Evolutionary conservation across 2,329 filamentous ascomycete species (phyloP), one percentile per base, ranked within the genome.

Genomic region (Aaosphaeria arxii): DNA sequence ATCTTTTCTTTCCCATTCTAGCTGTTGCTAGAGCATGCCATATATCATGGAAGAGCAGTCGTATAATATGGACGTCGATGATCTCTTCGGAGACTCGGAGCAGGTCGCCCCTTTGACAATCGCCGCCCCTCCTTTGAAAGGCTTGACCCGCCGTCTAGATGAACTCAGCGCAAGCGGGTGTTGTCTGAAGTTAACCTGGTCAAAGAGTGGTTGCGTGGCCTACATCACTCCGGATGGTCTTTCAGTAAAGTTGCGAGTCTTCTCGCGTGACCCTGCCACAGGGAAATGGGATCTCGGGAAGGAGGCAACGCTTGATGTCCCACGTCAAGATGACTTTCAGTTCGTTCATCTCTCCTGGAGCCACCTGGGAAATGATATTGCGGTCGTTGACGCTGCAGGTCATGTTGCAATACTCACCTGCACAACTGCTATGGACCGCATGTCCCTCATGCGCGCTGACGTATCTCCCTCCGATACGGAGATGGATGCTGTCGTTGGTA

Each of bases 331-430:
- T 30, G 81, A 84, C 1, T 83, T 83, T 30, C 84, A 82, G 4
- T 77, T 96, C 38, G 84, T 88, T 13, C 91, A 96, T 70, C 72
- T 99, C 7, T 85, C 83, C 45, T 97, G 91, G 90, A 88, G 88
- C 43, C 83, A 85, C 11, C 79, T 81, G 5, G 87, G 83, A 33
- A 84, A 86, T 2, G 94, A 97, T 58, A 77, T 99, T 46, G 91
- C 91, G 2, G 81, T 94, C 13, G 79, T 94, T 50, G 92, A 97
- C 69, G 80, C 85, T 30, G 82, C 84, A 28, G 94, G 92, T 5
- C 82, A 89, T 48, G 81, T 96, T 24, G 81, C 84, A 50, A 84
- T 96, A 45, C 80, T 91, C 56, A 84, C 80, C 42, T 85, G 91
- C 56, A 80, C 81, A 11, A 81, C 86, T 52, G 83, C 84, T 6